Evolutionary conservation across 2,329 filamentous ascomycete genomes (phyloP).

Genomic region (Plenodomus biglobosus): DNA sequence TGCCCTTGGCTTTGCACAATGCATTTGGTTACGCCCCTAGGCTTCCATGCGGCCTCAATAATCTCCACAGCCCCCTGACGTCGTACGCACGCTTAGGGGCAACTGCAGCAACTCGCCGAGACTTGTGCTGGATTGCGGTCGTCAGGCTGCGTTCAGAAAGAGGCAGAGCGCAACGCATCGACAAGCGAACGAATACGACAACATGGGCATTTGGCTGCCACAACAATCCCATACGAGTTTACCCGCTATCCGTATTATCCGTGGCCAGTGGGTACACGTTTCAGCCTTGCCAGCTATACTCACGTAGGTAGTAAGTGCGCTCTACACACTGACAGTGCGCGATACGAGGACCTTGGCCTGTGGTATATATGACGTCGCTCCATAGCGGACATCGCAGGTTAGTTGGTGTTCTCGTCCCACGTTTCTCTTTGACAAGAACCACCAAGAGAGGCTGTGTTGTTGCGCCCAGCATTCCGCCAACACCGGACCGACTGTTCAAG

Average conservation of each 20-base stretch:
- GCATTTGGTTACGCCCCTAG: background rate
- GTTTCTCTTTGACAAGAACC: background rate
- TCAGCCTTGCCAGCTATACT: background rate
- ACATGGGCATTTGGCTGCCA: too few species aligned
- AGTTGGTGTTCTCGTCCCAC: too few species aligned
- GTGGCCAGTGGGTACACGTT: background rate
- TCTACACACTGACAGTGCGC: background rate
- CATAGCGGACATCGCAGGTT: too few species aligned
- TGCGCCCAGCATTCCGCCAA: background rate
- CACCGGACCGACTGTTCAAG: too few species aligned
- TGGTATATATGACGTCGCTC: background rate
- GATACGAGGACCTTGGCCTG: background rate
- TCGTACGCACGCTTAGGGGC: background rate
- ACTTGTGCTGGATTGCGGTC: background rate
- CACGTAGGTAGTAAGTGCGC: too few species aligned
- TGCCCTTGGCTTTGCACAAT: background rate
- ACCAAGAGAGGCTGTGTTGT: background rate
- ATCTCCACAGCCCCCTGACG: background rate
- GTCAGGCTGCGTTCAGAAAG: background rate
- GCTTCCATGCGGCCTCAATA: background rate
- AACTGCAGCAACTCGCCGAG: background rate
- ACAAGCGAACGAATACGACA: background rate
- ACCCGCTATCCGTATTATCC: background rate
- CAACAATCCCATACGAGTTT: background rate
- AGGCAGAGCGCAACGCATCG: background rate